These are phyloP conservation scores for Starmerella etchellsii DNA, from an alignment of 805 yeast genomes.

Conservation along the genomic window DNA sequence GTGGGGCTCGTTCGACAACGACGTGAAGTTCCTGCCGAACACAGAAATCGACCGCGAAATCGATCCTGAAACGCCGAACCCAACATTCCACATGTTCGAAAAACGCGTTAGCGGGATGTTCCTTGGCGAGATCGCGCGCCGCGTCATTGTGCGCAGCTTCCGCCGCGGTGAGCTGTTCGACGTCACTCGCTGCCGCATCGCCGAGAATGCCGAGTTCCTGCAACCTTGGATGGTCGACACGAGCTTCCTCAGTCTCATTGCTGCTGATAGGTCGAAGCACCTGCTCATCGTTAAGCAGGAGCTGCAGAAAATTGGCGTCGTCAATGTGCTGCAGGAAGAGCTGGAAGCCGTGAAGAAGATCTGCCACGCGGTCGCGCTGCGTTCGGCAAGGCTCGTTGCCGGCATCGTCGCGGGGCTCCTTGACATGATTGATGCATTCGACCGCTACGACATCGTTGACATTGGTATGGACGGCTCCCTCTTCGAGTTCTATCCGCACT, in stretches of 20 bases:
- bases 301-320: slow-evolving; percentile 47
- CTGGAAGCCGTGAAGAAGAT: slow-evolving; percentile 58
- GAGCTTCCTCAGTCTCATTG: slow-evolving; percentile 74
- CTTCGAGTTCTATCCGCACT: slow-evolving; percentile 86
- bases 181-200: slow-evolving; percentile 6
- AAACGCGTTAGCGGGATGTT: slow-evolving; percentile 88
- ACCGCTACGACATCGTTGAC: slow-evolving; percentile 60
- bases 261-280: slow-evolving; percentile 68
- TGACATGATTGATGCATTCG: slow-evolving; percentile 52
- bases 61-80: slow-evolving; percentile 64
- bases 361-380: slow-evolving; percentile 65
- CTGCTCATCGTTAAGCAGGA: slow-evolving; percentile 27
- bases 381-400: slow-evolving; percentile 85
- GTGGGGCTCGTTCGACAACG: slow-evolving; percentile 96
- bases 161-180: slow-evolving; percentile 42
- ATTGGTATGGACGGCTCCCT: slow-evolving; percentile 95
- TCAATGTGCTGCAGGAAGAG: slow-evolving; percentile 52
- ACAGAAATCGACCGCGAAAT: slow-evolving; percentile 64
- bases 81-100: slow-evolving; percentile 83
- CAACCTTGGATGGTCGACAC: slow-evolving; percentile 69
- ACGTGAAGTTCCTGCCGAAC: slow-evolving; percentile 56
- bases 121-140: slow-evolving; percentile 78
- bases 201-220: slow-evolving; percentile 25
- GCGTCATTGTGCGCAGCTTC: slow-evolving; percentile 51
- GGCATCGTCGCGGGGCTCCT: slow-evolving; percentile 79